Percentiles rank a stretch among this genome's conserved stretches.
phyloP scores from a whole-genome alignment of 345 rosid genomes.

The Moricandia arvensis region DNA sequence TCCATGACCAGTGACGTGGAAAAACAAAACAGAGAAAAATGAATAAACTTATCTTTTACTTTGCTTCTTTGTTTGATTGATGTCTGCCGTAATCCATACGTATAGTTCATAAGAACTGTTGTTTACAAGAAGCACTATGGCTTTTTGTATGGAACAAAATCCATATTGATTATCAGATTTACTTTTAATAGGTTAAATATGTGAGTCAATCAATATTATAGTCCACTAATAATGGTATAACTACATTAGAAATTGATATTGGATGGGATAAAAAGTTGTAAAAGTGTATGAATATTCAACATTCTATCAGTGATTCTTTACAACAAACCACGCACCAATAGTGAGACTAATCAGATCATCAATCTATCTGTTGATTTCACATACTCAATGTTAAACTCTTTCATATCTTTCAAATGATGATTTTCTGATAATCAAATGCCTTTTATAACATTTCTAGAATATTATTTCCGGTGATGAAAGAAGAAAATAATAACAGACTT shows the following conservation, averaged over 20 bases:
- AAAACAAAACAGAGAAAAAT: neutral
- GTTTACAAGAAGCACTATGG: conserved; percentile 2
- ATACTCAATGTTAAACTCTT: neutral
- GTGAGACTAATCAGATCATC: neutral
- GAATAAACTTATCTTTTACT: conserved; percentile 7
- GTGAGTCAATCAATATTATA: neutral
- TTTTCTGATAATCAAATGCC: neutral
- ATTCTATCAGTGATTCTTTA: neutral
- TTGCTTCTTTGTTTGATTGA: neutral
- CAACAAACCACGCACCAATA: neutral
- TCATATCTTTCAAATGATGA: neutral
- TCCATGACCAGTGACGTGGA: conserved; percentile 20
- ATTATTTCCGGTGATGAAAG: neutral
- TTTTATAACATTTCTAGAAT: neutral
- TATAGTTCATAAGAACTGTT: neutral
- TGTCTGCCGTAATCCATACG: neutral
- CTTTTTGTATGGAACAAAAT: neutral
- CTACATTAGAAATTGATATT: neutral
- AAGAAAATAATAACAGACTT: neutral
- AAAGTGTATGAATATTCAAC: neutral
- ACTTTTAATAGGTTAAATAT: neutral
- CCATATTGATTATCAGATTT: neutral
- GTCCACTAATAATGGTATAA: neutral
- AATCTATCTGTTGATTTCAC: neutral
- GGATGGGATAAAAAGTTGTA: neutral